A percentile compares a stretch with the other conserved stretches of the same genome.
Evolutionary conservation across 228 moss, liverwort and hornwort species (phyloP).

Genomic region (Sphagnum magellanicum): DNA sequence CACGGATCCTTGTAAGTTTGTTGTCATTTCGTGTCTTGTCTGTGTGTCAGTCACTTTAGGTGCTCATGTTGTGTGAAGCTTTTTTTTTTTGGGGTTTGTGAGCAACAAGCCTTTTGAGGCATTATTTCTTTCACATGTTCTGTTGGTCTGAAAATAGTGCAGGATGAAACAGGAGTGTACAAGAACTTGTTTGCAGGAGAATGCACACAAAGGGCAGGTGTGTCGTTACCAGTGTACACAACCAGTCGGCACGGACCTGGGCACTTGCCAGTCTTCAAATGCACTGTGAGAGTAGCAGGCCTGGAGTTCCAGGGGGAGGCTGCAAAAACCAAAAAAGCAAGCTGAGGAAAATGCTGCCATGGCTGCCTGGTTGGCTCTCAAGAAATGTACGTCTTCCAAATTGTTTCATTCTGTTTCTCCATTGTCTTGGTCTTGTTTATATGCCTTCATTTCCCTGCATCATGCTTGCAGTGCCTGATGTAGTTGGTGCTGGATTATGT

Average conservation of each 20-base stretch:
- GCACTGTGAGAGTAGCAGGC: constrained; percentile 80
- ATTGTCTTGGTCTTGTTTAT: background rate
- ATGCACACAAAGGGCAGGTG: constrained; percentile 91
- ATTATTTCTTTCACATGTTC: background rate
- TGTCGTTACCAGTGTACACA: constrained; percentile 75
- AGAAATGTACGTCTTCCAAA: constrained; percentile 52
- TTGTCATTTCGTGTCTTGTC: constrained; percentile 5
- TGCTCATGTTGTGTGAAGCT: background rate
- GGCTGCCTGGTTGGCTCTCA: constrained; percentile 95
- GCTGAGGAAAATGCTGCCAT: constrained; percentile 73
- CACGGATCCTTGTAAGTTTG: constrained; percentile 57
- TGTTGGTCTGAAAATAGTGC: constrained; percentile 8
- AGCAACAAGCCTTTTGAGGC: constrained; percentile 19
- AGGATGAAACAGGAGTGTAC: constrained; percentile 89
- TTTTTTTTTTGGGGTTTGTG: background rate
- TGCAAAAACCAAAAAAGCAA: constrained; percentile 72
- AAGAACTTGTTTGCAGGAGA: constrained; percentile 95
- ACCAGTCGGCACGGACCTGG: constrained; percentile 96
- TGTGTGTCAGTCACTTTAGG: background rate
- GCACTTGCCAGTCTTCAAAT: constrained; percentile 96
- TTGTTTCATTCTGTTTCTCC: background rate
- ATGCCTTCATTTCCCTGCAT: too few species aligned
- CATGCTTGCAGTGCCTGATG: too few species aligned
- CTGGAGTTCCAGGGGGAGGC: constrained; percentile 91
- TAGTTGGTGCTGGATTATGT: background rate